These are phyloP conservation scores for Theobroma cacao DNA, from an alignment of 345 rosid species.

Conservation along the genomic window DNA sequence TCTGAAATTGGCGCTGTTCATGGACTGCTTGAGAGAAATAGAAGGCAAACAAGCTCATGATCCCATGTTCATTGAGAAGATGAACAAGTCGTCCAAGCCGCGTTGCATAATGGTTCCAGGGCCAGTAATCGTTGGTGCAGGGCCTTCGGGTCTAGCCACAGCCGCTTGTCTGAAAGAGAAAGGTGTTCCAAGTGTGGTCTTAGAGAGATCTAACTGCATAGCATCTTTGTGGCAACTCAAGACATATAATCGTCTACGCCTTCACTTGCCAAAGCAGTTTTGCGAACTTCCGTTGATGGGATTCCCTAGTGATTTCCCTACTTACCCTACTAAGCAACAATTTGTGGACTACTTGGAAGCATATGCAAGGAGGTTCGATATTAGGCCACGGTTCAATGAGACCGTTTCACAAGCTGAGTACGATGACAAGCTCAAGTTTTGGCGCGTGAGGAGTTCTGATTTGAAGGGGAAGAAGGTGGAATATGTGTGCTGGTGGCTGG, in stretches of 20 bases:
- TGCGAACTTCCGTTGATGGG: conserved; percentile 63
- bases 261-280: conserved; percentile 64
- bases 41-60: conserved; percentile 81
- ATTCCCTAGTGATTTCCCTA: conserved; percentile 43
- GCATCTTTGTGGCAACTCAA: conserved; percentile 66
- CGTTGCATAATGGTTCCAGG: conserved; percentile 24
- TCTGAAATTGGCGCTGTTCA: conserved; percentile 8
- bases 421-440: conserved; percentile 28
- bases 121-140: conserved; percentile 58
- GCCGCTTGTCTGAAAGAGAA: conserved; percentile 49
- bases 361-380: conserved; percentile 31
- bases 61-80: conserved; percentile 38
- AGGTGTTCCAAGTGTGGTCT: conserved; percentile 37
- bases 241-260: conserved; percentile 59
- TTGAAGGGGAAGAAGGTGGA: conserved; percentile 29
- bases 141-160: conserved; percentile 59
- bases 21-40: conserved; percentile 64
- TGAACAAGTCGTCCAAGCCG: conserved; percentile 21
- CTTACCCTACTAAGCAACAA: conserved; percentile 59
- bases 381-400: conserved; percentile 45
- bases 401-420: conserved; percentile 38
- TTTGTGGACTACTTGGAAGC: conserved; percentile 51
- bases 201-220: conserved; percentile 56
- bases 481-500: conserved; percentile 67
- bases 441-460: conserved; percentile 45